Evolutionary conservation across 805 yeast genomes (phyloP), one percentile per base, ranked within the genome.

Genomic region (Candida pseudofarinosa): DNA sequence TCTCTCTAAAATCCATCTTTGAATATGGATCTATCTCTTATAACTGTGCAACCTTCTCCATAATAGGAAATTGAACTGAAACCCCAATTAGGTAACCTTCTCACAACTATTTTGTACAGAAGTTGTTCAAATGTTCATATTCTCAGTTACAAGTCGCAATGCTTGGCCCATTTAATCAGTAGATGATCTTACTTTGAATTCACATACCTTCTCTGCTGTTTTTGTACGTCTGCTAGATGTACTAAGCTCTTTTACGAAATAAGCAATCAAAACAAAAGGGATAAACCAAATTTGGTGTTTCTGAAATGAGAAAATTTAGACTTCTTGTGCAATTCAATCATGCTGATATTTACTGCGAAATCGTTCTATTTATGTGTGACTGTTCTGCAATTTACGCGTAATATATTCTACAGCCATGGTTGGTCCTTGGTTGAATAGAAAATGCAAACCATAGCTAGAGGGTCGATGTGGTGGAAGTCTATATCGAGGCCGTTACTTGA

Each of bases 11-110:
- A 32, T 15, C 17, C 34, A 32, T 7, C 34, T 7, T 32, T 32
- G 17, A 32, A 12, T 35, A n/a, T 15, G 13, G 8, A 35, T 35
- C 14, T 10, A 12, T 23, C 39, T 20, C 33, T 40, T 43, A 40
- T 36, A 47, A 50, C 41, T 52, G 54, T 56, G 60, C 60, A 56
- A 55, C 59, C 53, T 43, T 48, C 40, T 40, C 60, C 57, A 42
- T 50, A 56, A 47, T 56, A 56, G 60, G 60, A 56, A 56, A 50
- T 50, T 39, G 46, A 44, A 26, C 34, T 41, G 49, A 23, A 23
- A 37, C 41, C 60, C 61, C 44, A 55, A 54, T 50, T 54, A 48
- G 63, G 61, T 55, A 55, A 56, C 53, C 50, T 38, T 40, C 26
- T 40, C 43, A 26, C 33, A 20, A 23, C 26, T 34, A 14, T 10